phyloP scores from a whole-genome alignment of 78 protist species.

The slime mould (Dictyostelium discoideum) region dicty_2.7 NC_007089.4:3744501-3745000 shows the following conservation, averaged over 20 bases:
- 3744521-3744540: not conserved
- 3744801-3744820: not conserved
- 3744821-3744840: not conserved
- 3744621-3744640: not conserved
- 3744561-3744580: not conserved
- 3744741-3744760: not conserved
- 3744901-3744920: not conserved
- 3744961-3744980: not conserved
- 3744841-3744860: not conserved
- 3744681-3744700: not conserved
- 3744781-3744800: not conserved
- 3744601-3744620: not conserved
- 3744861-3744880: not conserved
- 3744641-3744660: not conserved
- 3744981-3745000: not conserved
- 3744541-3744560: not conserved
- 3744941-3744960: too few relatives aligned
- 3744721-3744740: not conserved
- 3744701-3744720: not conserved
- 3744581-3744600: not conserved
- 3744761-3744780: not conserved
- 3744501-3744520: not conserved
- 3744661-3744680: not conserved
- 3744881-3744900: not conserved
- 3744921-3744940: too few relatives aligned